A percentile compares a stretch with the other conserved stretches of the same genome.
Conservation (phyloP, 129 eudicot genomes). For the Tagetes patula region DNA sequence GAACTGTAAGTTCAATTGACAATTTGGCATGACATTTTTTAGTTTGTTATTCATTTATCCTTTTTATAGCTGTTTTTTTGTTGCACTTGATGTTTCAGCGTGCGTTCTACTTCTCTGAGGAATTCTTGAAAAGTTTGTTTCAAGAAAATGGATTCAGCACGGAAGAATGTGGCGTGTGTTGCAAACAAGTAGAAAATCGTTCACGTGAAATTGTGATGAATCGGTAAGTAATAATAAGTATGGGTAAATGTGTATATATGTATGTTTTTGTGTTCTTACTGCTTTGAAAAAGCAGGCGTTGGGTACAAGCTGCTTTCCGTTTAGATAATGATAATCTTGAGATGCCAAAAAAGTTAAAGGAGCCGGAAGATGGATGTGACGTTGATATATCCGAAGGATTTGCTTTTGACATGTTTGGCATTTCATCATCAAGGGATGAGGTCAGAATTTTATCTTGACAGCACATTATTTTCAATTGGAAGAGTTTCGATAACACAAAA, state of each 20-base stretch:
- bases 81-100: constrained; percentile 46
- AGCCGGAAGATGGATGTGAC: constrained; percentile 39
- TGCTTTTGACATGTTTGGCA: constrained; percentile 81
- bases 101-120: constrained; percentile 92
- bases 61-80: constrained; percentile 4
- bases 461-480: background rate
- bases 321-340: constrained; percentile 25
- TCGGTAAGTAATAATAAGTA: constrained; percentile 46
- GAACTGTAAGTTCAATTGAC: constrained; percentile 70
- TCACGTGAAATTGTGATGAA: constrained; percentile 88
- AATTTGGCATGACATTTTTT: constrained; percentile 10
- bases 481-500: background rate
- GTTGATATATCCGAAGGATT: constrained; percentile 84
- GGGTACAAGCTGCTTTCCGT: constrained; percentile 89
- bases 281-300: constrained; percentile 58
- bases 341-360: constrained; percentile 27
- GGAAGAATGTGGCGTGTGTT: constrained; percentile 69
- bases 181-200: constrained; percentile 97
- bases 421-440: constrained; percentile 66
- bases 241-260: constrained; percentile 5
- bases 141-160: constrained; percentile 61
- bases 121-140: constrained; percentile 62
- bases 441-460: constrained; percentile 30
- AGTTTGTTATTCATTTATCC: background rate
- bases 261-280: constrained; percentile 1